Conservation (phyloP, 129 eudicot genomes). For the Pittosporum tobira region DNA sequence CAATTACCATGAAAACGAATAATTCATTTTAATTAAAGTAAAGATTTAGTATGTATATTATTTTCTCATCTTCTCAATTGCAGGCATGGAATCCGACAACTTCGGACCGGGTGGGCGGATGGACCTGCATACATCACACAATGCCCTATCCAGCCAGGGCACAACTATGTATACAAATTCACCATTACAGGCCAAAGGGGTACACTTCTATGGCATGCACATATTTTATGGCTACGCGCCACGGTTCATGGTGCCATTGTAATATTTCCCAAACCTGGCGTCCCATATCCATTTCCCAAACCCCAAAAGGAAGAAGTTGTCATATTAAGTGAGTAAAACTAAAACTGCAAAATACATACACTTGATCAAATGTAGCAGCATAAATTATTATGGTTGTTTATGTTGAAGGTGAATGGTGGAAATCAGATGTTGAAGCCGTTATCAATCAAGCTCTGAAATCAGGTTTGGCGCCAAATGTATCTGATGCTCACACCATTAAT, state of each 20-base stretch:
- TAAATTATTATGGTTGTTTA: background rate
- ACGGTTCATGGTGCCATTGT: constrained; percentile 76
- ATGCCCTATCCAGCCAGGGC: constrained; percentile 71
- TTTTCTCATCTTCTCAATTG: background rate
- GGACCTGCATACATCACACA: constrained; percentile 86
- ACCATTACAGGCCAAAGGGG: constrained; percentile 83
- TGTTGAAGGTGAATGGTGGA: constrained; percentile 76
- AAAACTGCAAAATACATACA: background rate
- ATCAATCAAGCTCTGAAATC: constrained; percentile 69
- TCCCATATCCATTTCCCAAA: constrained; percentile 76
- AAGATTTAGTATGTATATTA: no score
- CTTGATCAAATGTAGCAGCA: background rate
- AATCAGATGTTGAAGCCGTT: constrained; percentile 65
- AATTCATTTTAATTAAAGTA: no score
- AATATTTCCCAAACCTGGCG: constrained; percentile 61
- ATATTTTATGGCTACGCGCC: constrained; percentile 68
- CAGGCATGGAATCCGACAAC: constrained; percentile 84
- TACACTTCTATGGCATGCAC: constrained; percentile 83
- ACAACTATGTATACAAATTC: constrained; percentile 62
- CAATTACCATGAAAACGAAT: background rate
- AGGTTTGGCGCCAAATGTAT: constrained; percentile 74
- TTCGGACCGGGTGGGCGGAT: constrained; percentile 85
- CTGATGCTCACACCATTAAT: constrained; percentile 84
- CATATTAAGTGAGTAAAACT: constrained; percentile 36
- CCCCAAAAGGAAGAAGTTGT: constrained; percentile 62